Base-by-base conservation (phyloP, 768 basidiomycete genomes). In the Lepiota subincarnata region DNA sequence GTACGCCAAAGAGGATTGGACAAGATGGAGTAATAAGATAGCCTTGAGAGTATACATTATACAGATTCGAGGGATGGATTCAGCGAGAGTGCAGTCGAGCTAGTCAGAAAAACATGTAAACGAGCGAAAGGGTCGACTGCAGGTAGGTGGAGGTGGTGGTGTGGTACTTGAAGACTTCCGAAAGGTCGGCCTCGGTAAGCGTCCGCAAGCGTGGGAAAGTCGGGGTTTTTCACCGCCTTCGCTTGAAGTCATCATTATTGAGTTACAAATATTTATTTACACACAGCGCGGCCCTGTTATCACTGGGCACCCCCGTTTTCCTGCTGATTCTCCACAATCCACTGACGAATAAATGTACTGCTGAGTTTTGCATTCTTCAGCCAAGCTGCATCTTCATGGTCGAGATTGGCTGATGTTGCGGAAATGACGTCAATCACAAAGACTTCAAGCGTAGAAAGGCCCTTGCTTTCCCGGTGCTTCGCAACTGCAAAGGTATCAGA, bases 371-470 rank as follows among this genome's bases (percentile, higher is more conserved):
- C 79, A 58, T 81, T 76, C 64, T 86, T 87, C 54, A 95, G 68
- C 64, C 78, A 68, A 51, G 84, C 81, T 14, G 81, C 78, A 64
- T 95, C 89, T 18, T 79, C 80, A 45, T 78, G 76, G 45, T 83
- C 83, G 20, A 89, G 68, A 51, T 73, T 81, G 16, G 78, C 70
- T 3, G 75, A 76, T 28, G 78, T 79, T 41, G 86, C 69, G 0
- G 89, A 91, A 55, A 98, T 93, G 58, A 98, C 92, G 65, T 95
- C 90, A 62, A 98, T 96, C 36, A 92, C 74, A 64, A 85, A 90
- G 0, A 82, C 78, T 44, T 79, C 68, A 41, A 96, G 78, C 1
- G 79, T 59, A 4, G 84, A 80, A 1, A 96, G 71, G 6, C 58
- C 64, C 26, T 82, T 76, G 58, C 74, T 74, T n/a, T 64, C 67